Percentiles rank a stretch among this genome's conserved stretches.
phyloP scores from a whole-genome alignment of 345 rosid genomes.

The Nephelium lappaceum region DNA sequence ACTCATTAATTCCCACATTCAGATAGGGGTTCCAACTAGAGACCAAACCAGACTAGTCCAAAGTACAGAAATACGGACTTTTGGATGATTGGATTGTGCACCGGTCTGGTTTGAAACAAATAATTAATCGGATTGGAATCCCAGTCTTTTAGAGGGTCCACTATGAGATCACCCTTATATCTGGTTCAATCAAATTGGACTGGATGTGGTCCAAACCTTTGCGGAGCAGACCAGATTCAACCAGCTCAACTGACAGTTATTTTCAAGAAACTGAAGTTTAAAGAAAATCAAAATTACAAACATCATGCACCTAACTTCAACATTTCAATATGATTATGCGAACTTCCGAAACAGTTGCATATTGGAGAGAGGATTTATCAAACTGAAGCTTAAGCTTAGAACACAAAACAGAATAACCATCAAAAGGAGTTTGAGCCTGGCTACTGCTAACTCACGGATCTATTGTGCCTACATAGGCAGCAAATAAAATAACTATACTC shows the following conservation, averaged over 20 bases:
- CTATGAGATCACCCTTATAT: background rate
- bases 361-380: background rate
- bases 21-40: background rate
- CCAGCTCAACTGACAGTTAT: background rate
- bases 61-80: background rate
- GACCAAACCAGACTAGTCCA: background rate
- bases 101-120: background rate
- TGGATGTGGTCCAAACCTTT: background rate
- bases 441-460: background rate
- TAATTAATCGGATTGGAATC: background rate
- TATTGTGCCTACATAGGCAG: no score
- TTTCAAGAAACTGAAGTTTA: background rate
- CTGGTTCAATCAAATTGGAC: background rate
- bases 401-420: background rate
- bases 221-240: background rate
- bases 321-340: background rate
- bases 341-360: background rate
- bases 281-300: background rate
- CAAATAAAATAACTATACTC: background rate
- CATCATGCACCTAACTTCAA: background rate
- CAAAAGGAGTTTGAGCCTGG: background rate
- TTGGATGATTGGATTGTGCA: background rate
- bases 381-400: background rate
- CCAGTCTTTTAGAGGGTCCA: background rate
- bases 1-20: background rate